phyloP scores from a whole-genome alignment of 1,284 basidiomycete genomes.

The Irpex sp. region DNA sequence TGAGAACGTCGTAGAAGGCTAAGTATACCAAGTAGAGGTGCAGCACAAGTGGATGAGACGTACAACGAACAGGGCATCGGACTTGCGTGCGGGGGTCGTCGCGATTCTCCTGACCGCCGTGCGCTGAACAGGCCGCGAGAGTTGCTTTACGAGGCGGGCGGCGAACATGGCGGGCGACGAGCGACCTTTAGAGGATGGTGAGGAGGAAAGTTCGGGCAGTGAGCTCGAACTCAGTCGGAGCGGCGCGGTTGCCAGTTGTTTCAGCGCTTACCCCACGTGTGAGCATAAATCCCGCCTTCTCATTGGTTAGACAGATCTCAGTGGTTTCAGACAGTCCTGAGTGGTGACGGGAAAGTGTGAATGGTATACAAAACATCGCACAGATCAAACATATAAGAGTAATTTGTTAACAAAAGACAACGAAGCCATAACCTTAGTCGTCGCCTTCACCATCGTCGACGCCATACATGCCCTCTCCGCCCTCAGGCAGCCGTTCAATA shows the following conservation, averaged over 20 bases:
- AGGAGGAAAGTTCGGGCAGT: not conserved
- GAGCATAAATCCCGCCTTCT: not conserved
- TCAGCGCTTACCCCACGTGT: constrained; percentile 4
- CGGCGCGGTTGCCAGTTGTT: constrained; percentile 8
- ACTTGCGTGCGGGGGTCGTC: constrained; percentile 35
- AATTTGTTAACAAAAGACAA: not conserved
- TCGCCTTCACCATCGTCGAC: constrained; percentile 77
- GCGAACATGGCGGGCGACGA: constrained; percentile 10
- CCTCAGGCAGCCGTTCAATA: constrained; percentile 75
- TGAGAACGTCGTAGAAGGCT: constrained; percentile 27
- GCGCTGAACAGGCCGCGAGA: constrained; percentile 4
- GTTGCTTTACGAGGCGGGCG: constrained; percentile 9
- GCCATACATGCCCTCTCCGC: constrained; percentile 60
- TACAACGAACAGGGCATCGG: constrained; percentile 56
- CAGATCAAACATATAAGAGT: no score
- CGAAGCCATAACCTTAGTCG: constrained; percentile 39
- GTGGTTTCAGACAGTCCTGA: not conserved
- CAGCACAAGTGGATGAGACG: constrained; percentile 21
- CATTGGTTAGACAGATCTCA: not conserved
- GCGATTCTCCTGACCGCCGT: constrained; percentile 28
- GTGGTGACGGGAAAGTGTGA: no score
- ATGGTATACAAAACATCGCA: no score
- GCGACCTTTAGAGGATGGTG: not conserved
- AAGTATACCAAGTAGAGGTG: constrained; percentile 9
- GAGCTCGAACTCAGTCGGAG: constrained; percentile 9